Evolutionary conservation across 345 rosid genomes (phyloP), one percentile per base, ranked within the genome.

Genomic region (Eucalyptus lansdowneana): DNA sequence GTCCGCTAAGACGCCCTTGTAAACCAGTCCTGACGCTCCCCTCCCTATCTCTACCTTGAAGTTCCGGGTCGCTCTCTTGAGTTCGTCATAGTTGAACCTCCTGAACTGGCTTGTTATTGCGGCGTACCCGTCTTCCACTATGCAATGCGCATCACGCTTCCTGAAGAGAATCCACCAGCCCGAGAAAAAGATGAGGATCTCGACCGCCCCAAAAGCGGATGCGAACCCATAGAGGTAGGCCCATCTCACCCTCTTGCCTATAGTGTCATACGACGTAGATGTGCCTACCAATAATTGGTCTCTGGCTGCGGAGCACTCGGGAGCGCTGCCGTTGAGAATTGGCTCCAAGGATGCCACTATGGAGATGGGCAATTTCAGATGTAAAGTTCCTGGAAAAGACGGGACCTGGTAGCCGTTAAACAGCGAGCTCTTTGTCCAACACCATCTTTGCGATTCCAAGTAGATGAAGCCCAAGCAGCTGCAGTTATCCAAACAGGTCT

Each of bases 11-110:
- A 89, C 90, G 12, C 95, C 95, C 83, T 92, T 94, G 49, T 90
- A 95, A 7, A 95, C 95, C n/a, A 89, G 76, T 56, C 97, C 94
- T 7, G 93, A 93, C 15, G 92, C 95, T 85, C 96, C 95, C 53
- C 91, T 92, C 80, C 97, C 97, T 19, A 92, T 37, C 89, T 91
- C 93, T 81, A 90, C 88, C 54, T 53, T 67, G 91, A 93, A 93
- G 40, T 86, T 90, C 34, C 86, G 88, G 14, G 94, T 93, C 19
- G 92, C 93, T n/a, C 62, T 91, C 87, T 91, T 92, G 42, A 93
- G 92, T 42, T 93, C 93, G 11, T 27, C 31, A 54, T 90, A 93
- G 40, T 40, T 90, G 62, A 92, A 93, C 90, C 88, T 89, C 92
- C 87, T 90, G 90, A 92, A 93, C 60, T 90, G 91, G 86, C 90